A percentile compares a stretch with the other conserved stretches of the same genome.
Evolutionary conservation across 805 yeast genomes (phyloP).

Genomic region (Teunomyces gatunensis): DNA sequence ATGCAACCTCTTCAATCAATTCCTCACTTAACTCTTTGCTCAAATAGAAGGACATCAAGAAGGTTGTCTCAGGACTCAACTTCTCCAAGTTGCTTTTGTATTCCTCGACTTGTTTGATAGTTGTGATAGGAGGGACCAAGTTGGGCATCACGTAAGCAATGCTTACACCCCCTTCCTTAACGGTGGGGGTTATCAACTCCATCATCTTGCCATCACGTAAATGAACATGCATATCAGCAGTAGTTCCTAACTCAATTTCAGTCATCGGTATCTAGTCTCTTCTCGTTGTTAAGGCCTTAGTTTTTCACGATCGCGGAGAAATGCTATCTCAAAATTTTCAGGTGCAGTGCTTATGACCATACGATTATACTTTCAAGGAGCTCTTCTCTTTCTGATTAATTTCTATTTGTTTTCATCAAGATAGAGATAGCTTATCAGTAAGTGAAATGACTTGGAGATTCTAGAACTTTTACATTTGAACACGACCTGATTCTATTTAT

Average conservation of each 20-base stretch:
- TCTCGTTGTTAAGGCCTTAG: background rate
- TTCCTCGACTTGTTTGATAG: conserved; percentile 64
- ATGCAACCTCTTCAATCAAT: conserved; percentile 74
- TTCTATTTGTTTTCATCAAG: no score
- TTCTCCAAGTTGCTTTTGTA: conserved; percentile 64
- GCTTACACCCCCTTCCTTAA: conserved; percentile 85
- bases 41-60: conserved; percentile 87
- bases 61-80: conserved; percentile 79
- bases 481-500: no score
- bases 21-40: conserved; percentile 82
- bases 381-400: background rate
- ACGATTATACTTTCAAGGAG: background rate
- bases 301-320: background rate
- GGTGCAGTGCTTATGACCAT: background rate
- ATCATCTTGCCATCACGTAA: conserved; percentile 93
- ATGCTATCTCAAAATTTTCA: background rate
- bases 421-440: no score
- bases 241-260: conserved; percentile 57
- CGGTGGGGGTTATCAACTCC: conserved; percentile 86
- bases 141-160: conserved; percentile 97
- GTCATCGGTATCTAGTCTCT: background rate
- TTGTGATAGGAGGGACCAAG: conserved; percentile 85
- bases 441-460: no score
- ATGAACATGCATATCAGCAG: conserved; percentile 96
- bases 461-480: no score